These are phyloP conservation scores for Exophiala xenobiotica DNA, from an alignment of 2,329 filamentous ascomycete genomes.

Conservation along the genomic window DNA sequence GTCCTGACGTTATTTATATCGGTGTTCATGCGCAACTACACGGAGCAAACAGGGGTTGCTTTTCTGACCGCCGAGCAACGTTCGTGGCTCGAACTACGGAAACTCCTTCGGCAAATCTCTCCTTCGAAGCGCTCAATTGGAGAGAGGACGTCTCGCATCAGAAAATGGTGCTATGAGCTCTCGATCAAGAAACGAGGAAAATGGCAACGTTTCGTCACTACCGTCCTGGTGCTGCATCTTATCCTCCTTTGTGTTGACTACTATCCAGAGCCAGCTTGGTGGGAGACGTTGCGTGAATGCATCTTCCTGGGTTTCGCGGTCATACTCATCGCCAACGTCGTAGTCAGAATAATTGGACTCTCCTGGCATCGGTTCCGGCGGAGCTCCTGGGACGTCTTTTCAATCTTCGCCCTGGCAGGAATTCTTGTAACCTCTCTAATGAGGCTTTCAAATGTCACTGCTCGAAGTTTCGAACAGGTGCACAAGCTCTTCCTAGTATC, in stretches of 20 bases:
- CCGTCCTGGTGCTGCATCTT: slow-evolving; percentile 77
- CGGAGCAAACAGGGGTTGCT: slow-evolving; percentile 94
- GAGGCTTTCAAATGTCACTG: slow-evolving; percentile 59
- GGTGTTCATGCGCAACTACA: slow-evolving; percentile 99
- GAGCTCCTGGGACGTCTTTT: slow-evolving; percentile 95
- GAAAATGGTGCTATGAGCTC: slow-evolving; percentile 90
- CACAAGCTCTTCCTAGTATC: slow-evolving; percentile 94
- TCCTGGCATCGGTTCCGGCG: slow-evolving; percentile 88
- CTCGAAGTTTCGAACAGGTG: slow-evolving; percentile 68
- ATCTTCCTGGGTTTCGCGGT: slow-evolving; percentile 80
- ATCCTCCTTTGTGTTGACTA: slow-evolving; percentile 82
- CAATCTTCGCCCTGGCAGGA: slow-evolving; percentile 73
- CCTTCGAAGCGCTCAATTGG: slow-evolving; percentile 89
- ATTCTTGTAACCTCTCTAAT: slow-evolving; percentile 81
- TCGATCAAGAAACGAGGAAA: slow-evolving; percentile 90
- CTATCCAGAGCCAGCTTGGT: slow-evolving; percentile 69
- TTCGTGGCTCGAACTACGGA: slow-evolving; percentile 93
- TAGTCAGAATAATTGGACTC: slow-evolving; percentile 80
- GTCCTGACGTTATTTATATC: slow-evolving; percentile 96
- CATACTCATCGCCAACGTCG: slow-evolving; percentile 78
- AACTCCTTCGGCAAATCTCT: slow-evolving; percentile 86
- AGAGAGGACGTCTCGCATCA: slow-evolving; percentile 73
- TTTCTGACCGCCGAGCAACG: slow-evolving; percentile 94
- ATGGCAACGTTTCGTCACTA: slow-evolving; percentile 83
- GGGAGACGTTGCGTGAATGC: slow-evolving; percentile 67